These are phyloP conservation scores for Spencermartinsiella europaea DNA, from an alignment of 805 yeast genomes.

Conservation along the genomic window DNA sequence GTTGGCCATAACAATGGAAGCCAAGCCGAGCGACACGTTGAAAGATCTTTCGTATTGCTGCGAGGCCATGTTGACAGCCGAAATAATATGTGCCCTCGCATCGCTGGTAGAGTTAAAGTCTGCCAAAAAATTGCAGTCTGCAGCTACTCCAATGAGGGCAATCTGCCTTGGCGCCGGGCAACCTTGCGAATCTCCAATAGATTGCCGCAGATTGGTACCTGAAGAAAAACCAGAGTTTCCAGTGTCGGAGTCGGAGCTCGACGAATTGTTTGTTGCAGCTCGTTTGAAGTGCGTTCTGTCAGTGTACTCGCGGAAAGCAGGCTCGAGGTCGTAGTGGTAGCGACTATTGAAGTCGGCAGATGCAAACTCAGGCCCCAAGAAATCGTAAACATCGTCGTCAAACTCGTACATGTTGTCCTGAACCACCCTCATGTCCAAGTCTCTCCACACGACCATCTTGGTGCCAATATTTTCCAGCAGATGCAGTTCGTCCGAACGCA, in stretches of 20 bases:
- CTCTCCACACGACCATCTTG: conserved; percentile 27
- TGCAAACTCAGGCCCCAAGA: neutral
- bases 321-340: neutral
- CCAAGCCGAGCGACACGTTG: conserved; percentile 34
- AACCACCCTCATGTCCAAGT: conserved; percentile 21
- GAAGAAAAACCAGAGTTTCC: conserved; percentile 25
- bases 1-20: conserved; percentile 26
- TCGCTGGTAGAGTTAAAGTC: conserved; percentile 25
- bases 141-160: conserved; percentile 35
- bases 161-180: conserved; percentile 30
- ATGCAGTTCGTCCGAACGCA: conserved; percentile 12
- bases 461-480: conserved; percentile 10
- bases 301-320: neutral
- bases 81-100: conserved; percentile 29
- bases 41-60: conserved; percentile 32
- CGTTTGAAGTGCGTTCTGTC: conserved; percentile 11
- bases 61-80: conserved; percentile 32
- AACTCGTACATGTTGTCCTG: conserved; percentile 10
- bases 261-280: conserved; percentile 2
- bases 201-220: conserved; percentile 20
- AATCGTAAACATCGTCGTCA: conserved; percentile 12
- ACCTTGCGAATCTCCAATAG: conserved; percentile 30
- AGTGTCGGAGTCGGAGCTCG: conserved; percentile 18
- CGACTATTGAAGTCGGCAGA: neutral
- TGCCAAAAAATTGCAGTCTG: conserved; percentile 32